A percentile compares a stretch with the other conserved stretches of the same genome.
phyloP scores from a whole-genome alignment of 139 green algal species.

The Zygnema cylindricum region DNA sequence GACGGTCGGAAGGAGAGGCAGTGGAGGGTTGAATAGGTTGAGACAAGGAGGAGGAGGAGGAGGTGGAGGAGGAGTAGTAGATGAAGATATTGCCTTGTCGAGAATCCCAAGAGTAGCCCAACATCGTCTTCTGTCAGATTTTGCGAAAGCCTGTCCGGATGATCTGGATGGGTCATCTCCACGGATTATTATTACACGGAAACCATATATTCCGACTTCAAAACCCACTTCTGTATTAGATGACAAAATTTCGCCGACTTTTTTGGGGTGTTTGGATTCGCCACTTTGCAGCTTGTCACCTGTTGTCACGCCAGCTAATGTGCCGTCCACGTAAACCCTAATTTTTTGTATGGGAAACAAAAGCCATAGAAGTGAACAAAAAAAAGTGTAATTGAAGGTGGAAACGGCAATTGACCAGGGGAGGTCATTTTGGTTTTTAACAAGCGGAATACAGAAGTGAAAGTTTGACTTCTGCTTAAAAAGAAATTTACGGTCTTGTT shows the following conservation, averaged over 20 bases:
- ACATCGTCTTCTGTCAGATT: slow-evolving; percentile 4
- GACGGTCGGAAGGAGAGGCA: not conserved
- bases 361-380: no score
- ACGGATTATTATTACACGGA: not conserved
- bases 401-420: no score
- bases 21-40: not conserved
- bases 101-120: not conserved
- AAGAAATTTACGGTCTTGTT: no score
- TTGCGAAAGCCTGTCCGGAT: not conserved
- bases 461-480: no score
- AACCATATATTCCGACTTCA: not conserved
- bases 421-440: no score
- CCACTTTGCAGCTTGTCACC: slow-evolving; percentile 7
- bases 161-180: slow-evolving; percentile 4
- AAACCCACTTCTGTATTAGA: not conserved
- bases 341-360: no score
- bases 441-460: no score
- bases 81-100: not conserved
- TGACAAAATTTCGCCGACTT: slow-evolving; percentile 19
- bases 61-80: not conserved
- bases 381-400: no score
- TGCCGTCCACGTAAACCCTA: not conserved
- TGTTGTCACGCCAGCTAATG: not conserved
- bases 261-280: not conserved
- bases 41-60: not conserved